phyloP scores from a whole-genome alignment of 2,329 filamentous ascomycete genomes.

The Hypoxylon sp. region DNA sequence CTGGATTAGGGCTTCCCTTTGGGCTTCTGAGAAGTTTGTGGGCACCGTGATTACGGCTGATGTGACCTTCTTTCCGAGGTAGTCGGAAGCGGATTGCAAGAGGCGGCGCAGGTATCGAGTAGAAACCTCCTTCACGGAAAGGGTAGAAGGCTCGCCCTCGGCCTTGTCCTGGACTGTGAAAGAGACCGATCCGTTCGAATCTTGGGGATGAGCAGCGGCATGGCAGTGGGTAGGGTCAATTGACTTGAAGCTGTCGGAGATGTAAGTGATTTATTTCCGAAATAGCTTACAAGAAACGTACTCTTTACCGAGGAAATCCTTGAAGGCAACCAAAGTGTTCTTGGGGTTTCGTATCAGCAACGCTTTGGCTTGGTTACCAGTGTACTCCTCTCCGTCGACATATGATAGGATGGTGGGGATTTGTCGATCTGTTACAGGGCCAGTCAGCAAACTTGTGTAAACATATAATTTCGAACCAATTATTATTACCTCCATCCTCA shows the following conservation, averaged over 20 bases:
- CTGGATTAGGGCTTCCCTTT: slow-evolving; percentile 82
- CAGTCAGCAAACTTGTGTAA: slow-evolving; percentile 26
- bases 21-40: slow-evolving; percentile 90
- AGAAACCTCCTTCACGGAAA: slow-evolving; percentile 83
- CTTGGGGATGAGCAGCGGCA: slow-evolving; percentile 88
- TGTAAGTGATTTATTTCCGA: slow-evolving; percentile 7
- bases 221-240: slow-evolving; percentile 97
- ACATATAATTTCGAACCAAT: neutral
- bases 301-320: slow-evolving; percentile 95
- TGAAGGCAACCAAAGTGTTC: slow-evolving; percentile 96
- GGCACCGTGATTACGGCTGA: slow-evolving; percentile 95
- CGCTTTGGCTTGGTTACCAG: slow-evolving; percentile 92
- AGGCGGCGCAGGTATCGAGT: slow-evolving; percentile 88
- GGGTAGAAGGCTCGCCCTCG: slow-evolving; percentile 71
- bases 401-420: slow-evolving; percentile 96
- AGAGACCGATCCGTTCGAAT: slow-evolving; percentile 76
- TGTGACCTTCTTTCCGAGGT: slow-evolving; percentile 90
- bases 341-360: slow-evolving; percentile 91
- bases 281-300: slow-evolving; percentile 58
- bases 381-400: slow-evolving; percentile 95
- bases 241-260: slow-evolving; percentile 77
- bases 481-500: slow-evolving; percentile 86
- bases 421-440: slow-evolving; percentile 78
- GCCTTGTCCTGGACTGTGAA: slow-evolving; percentile 86
- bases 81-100: slow-evolving; percentile 86